Conservation (phyloP, 441 rosid species). For the Populus trichocarpa region DNA sequence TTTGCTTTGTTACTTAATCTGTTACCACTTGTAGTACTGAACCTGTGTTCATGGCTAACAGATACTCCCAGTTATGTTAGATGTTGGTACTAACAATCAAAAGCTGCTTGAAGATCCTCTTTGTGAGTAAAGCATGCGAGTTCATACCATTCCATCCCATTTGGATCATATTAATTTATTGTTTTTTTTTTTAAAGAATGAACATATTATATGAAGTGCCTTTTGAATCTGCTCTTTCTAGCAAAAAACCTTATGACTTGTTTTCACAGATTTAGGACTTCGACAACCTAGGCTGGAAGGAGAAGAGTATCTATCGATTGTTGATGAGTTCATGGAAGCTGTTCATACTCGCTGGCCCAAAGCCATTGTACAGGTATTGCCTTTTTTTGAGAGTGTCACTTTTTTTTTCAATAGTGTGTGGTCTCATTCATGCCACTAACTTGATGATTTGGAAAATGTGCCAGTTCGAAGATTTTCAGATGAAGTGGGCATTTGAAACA, state of each 20-base stretch:
- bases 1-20: constrained; percentile 3
- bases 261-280: constrained; percentile 76
- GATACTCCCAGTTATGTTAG: constrained; percentile 95
- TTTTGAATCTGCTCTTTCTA: constrained; percentile 17
- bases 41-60: constrained; percentile 26
- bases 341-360: constrained; percentile 92
- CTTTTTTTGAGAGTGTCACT: constrained; percentile 12
- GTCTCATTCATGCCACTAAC: constrained; percentile 23
- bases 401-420: constrained; percentile 17
- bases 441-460: constrained; percentile 18
- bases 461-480: constrained; percentile 97
- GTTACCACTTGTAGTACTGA: constrained; percentile 13
- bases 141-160: not conserved
- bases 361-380: constrained; percentile 87
- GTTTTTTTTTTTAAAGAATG: not conserved
- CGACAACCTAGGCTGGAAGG: constrained; percentile 93
- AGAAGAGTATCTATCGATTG: constrained; percentile 76
- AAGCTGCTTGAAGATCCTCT: constrained; percentile 82
- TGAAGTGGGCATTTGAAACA: constrained; percentile 99
- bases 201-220: constrained; percentile 10
- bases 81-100: constrained; percentile 93
- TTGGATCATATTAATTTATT: not conserved
- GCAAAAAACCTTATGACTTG: constrained; percentile 17
- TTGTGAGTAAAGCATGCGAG: constrained; percentile 52
- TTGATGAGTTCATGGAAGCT: constrained; percentile 99